Evolutionary conservation across 1,284 basidiomycete species (phyloP), one percentile per base, ranked within the genome.

Genomic region (Xerocomus tenax): DNA sequence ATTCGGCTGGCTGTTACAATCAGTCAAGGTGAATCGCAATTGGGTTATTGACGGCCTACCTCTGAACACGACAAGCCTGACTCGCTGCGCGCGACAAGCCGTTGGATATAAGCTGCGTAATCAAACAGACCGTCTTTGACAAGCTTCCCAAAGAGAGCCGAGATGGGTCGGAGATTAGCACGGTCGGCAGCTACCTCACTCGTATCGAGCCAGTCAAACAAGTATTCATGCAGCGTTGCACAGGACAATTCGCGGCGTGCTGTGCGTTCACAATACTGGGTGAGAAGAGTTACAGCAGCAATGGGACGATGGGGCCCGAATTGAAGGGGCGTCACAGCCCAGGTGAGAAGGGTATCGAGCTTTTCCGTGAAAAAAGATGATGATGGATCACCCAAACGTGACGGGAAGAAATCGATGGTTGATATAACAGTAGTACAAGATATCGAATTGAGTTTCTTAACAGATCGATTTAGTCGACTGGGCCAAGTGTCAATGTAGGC

Each of bases 141-240:
- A 2, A 95, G 75, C 62, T 91, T 86, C 10, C 87, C 91, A 53
- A 86, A 87, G 5, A 93, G 71, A 19, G 86, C 72, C 8, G 88
- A 79, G 32, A 92, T 77, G 16, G 78, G 72, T 34, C 72, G 70
- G 2, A 85, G 69, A 61, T 83, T 89, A 15, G 71, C 69, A 4
- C 66, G 56, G 29, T 87, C 78, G 6, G 71, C 76, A 4, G 84
- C 82, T 10, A 79, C 75, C 5, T 78, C 75, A 10, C 76, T 84
- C 0, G 71, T 73, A 61, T 92, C 87, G 23, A 95, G 73, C 92
- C 92, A 95, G 50, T 87, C 82, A 62, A 93, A 91, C 2, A 94
- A 64, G 47, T 78, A 72, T 58, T 86, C 82, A 58, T 89, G 82
- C 9, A 90, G 68, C 45, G 79, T 73, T 48, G 77, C 76, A 54